A percentile compares a stretch with the other conserved stretches of the same genome.
Evolutionary conservation across 306 rosid species (phyloP).

Genomic region (Trifolium pratense): DNA sequence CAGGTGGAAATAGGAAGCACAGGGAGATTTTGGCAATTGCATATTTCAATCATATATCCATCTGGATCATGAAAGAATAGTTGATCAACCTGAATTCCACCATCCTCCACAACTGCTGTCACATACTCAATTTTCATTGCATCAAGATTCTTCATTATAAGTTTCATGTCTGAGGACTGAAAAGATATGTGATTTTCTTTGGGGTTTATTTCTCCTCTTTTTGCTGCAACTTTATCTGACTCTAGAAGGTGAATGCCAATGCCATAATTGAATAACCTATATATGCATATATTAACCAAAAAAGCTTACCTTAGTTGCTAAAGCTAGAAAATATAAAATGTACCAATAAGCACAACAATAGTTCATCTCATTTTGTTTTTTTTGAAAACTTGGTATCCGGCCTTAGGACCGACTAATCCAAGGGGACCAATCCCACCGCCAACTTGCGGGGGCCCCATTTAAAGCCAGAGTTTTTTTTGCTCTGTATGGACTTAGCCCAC

Average conservation of each 20-base stretch:
- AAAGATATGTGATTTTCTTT: constrained; percentile 78
- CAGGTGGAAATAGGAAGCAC: constrained; percentile 64
- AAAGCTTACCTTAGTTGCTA: too few relatives aligned
- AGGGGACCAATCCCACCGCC: too few relatives aligned
- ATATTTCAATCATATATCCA: constrained; percentile 76
- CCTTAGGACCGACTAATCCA: too few relatives aligned
- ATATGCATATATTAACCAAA: too few relatives aligned
- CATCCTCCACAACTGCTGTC: constrained; percentile 67
- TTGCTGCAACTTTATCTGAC: constrained; percentile 44
- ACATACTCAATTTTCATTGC: constrained; percentile 58
- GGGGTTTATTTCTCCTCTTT: constrained; percentile 57
- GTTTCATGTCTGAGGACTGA: constrained; percentile 58
- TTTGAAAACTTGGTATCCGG: too few relatives aligned
- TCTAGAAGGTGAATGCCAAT: constrained; percentile 73
- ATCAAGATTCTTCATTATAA: constrained; percentile 54
- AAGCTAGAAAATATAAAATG: too few relatives aligned
- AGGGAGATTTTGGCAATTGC: constrained; percentile 77
- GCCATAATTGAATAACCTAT: constrained; percentile 67
- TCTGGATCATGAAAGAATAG: constrained; percentile 83
- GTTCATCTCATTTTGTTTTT: too few relatives aligned
- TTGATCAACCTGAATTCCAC: constrained; percentile 71
- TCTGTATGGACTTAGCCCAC: too few relatives aligned
- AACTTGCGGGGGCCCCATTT: too few relatives aligned
- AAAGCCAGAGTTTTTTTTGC: too few relatives aligned
- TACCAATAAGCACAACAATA: too few relatives aligned